Base-by-base conservation (phyloP, 495 filamentous ascomycete genomes). In the Talaromyces ruber region DNA sequence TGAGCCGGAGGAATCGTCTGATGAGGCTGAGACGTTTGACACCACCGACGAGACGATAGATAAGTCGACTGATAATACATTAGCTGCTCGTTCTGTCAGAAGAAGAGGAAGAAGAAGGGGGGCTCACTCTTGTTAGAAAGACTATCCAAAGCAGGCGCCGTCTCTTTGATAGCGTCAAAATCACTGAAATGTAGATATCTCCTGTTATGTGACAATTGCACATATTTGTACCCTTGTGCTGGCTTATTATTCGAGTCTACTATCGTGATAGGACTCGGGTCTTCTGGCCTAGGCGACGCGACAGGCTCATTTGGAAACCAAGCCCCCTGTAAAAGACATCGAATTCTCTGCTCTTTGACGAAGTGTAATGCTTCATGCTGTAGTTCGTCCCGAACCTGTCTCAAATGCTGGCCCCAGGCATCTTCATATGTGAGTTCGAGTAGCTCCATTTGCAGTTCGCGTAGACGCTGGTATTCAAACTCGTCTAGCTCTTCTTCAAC, bases 361-460 rank as follows among this genome's bases (percentile, higher is more conserved):
- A 98, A 98, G 66, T 96, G 90, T 43, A 96, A 74, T 22, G 94
- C 92, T 69, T 98, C 94, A 65, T 93, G 86, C 64, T 93, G 88
- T 11, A 98, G 78, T 73, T 97, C 90, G 51, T 97, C 91, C n/a
- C 93, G 88, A 12, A 97, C 91, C 71, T 96, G 91, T 64, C 80
- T 82, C 24, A 98, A 79, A 72, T 98, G 92, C 64, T 90, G 85
- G 0, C 92, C 92, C 95, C 95, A 98, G 29, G 86, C 89, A 69
- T 93, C 91, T 70, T 98, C 94, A 66, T 97, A 97, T 0, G 90
- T 89, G 53, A 93, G 78, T 67, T 96, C 91, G 6, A 98, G 75
- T 4, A 96, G 79, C 66, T 97, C 90, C 92, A 98, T 97, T 71
- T 98, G 94, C n/a, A 96, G 73, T 70, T 92, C 86, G 16, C 94